Evolutionary conservation across 805 yeast genomes (phyloP), one percentile per base, ranked within the genome.

Genomic region (Cyberlindnera maritima): DNA sequence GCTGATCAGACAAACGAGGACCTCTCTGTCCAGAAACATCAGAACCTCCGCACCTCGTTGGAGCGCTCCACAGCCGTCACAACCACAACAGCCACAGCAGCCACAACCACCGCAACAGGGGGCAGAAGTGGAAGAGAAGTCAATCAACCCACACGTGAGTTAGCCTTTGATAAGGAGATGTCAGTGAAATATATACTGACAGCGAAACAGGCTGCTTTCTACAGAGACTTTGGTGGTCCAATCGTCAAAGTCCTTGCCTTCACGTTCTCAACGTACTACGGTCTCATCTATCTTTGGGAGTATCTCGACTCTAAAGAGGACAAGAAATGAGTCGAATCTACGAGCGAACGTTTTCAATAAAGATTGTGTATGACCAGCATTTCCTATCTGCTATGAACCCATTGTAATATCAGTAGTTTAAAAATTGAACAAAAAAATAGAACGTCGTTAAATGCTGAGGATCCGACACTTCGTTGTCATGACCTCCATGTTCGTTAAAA

Each of bases 251-350:
- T 76, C 15, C 60, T 77, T 29, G 64, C 63, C 0, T 45, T 75
- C 8, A 71, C 80, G 6, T 66, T 76, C 42, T 71, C 63, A 2
- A 72, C 80, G 0, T 79, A 74, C 50, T 79, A 75, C 50, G 60
- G 72, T 0, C 50, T 79, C 54, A 59, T 59, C n/a, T 75, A 67
- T 39, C 52, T 72, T 9, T 74, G 77, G 80, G 74, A 64, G 45
- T 68, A 50, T 43, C 61, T 74, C 13, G 80, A 72, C 18, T 56
- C 54, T 44, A 43, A 55, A 32, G 62, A 58, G 26, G 20, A 31
- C 10, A 26, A 15, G 15, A 21, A n/a, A 19, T 40, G 18, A n/a
- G n/a, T n/a, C 36, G 45, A 14, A 26, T 5, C 40, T 37, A 37
- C 40, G 23, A 17, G 3, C 25, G 21, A 18, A 11, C 15, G 4